Percentiles rank a stretch among this genome's conserved stretches.
Conservation (phyloP, 2,329 filamentous ascomycete genomes). For the Epichloe coenophiala region DNA sequence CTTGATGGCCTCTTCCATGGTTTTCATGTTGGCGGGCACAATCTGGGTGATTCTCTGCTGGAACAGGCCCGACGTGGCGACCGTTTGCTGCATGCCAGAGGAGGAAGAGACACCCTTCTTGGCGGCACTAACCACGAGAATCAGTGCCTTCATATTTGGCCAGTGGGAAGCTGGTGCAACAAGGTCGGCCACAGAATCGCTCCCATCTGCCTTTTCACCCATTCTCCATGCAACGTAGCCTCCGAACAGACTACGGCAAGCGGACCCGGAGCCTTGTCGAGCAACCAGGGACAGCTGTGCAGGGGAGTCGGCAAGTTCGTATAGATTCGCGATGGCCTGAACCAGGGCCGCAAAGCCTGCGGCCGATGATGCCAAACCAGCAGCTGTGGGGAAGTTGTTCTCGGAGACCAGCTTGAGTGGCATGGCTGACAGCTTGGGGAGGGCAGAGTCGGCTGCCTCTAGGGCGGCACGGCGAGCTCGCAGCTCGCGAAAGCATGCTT, state of each 20-base stretch:
- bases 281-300: conserved; percentile 80
- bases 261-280: conserved; percentile 85
- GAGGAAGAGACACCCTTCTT: conserved; percentile 95
- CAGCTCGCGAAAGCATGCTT: conserved; percentile 83
- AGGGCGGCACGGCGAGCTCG: conserved; percentile 62
- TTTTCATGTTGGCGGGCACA: conserved; percentile 69
- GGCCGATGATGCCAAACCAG: conserved; percentile 65
- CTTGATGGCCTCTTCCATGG: conserved; percentile 72
- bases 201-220: conserved; percentile 62
- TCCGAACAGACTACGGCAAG: conserved; percentile 84
- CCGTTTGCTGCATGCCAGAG: conserved; percentile 93
- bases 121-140: conserved; percentile 81
- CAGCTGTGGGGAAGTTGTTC: conserved; percentile 98
- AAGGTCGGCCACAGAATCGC: conserved; percentile 76
- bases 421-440: conserved; percentile 70
- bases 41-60: conserved; percentile 58
- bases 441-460: conserved; percentile 55
- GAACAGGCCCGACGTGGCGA: conserved; percentile 83
- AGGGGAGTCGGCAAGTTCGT: conserved; percentile 67
- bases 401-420: conserved; percentile 80
- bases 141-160: conserved; percentile 85
- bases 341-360: conserved; percentile 60
- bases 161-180: conserved; percentile 83
- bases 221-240: conserved; percentile 94
- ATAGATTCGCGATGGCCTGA: conserved; percentile 81